Evolutionary conservation across 495 filamentous ascomycete genomes (phyloP), one percentile per base, ranked within the genome.

Genomic region (Penicillium canariense): DNA sequence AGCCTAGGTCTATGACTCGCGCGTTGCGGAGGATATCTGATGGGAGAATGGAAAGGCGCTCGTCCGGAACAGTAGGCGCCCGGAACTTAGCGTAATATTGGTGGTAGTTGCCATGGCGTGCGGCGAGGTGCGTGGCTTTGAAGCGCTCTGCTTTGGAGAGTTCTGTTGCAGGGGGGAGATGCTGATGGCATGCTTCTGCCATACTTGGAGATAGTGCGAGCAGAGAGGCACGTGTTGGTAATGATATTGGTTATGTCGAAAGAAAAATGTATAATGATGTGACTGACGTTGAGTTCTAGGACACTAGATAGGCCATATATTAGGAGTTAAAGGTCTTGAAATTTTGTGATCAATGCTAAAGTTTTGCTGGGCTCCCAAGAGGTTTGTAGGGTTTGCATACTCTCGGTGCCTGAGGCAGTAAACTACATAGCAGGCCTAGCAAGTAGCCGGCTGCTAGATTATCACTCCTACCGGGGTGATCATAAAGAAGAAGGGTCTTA

Each of bases 21-120:
- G 63, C 63, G 22, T 61, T 48, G 52, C 50, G 63, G 48, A 66
- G 63, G 43, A 66, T 56, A 18, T 64, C 60, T 59, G 60, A 54
- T 45, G 63, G 63, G 23, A 66, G 57, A 53, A 66, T 63, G 6
- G 63, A 66, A 57, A 66, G 63, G 14, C 61, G 63, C 52, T 64
- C 63, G 36, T 66, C 63, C 23, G 63, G 63, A 30, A 66, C 60
- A 12, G 55, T 64, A 30, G 63, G 60, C 8, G 60, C 60, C 31
- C 63, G 60, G 46, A 66, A 66, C 54, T 66, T 63, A 12, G 60
- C n/a, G 50, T 66, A 66, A 52, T 66, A 66, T 66, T 66, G 63
- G 50, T 66, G 63, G 58, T 66, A 66, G 32, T 66, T 66, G 38
- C 63, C 63, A 66, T 66, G 58, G 48, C 63, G 63, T 20, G 63